Evolutionary conservation across 1,139 yeast species (phyloP), one percentile per base, ranked within the genome.

Genomic region (Pichia terricola): DNA sequence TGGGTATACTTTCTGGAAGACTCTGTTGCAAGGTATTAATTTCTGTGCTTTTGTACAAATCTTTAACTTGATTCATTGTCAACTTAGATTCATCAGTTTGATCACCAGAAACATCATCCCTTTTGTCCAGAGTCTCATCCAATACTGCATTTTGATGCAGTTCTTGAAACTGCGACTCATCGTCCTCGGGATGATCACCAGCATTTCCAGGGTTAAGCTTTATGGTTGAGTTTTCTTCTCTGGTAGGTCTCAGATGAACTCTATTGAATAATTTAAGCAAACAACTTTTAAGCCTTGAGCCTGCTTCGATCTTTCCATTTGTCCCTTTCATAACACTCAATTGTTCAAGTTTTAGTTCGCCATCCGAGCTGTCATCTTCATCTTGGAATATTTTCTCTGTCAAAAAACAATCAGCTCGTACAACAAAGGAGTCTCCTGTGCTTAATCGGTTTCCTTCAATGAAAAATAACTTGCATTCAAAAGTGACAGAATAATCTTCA

Each of bases 61-160:
- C 74, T 53, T 81, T 81, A 38, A 91, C 66, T 56, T 89, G 95
- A 53, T 86, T 88, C 37, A 84, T 60, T 47, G 75, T 72, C 48
- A 85, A 65, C n/a, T 43, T 52, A 16, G 38, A 32, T 7, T 36
- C 42, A 22, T 35, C 28, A 27, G 39, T 38, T 3, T 30, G 32
- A 31, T 42, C 43, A 5, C 26, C 38, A 26, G 11, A 16, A 6
- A 26, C 5, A 16, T 9, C 30, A n/a, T 42, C 45, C 4, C 52
- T 45, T 16, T 40, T 38, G 9, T 26, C 31, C 25, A 26, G 45
- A 28, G 40, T 42, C n/a, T 40, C 49, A 25, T 26, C 35, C 10
- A 33, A 11, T 6, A 40, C 38, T 8, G 30, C 40, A 28, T 31
- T 33, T 33, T 34, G 26, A 2, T 35, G 26, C 7, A 45, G 16